Percentiles rank a stretch among this genome's conserved stretches.
Conservation (phyloP, 768 basidiomycete species). For the Ramaria rubella region DNA sequence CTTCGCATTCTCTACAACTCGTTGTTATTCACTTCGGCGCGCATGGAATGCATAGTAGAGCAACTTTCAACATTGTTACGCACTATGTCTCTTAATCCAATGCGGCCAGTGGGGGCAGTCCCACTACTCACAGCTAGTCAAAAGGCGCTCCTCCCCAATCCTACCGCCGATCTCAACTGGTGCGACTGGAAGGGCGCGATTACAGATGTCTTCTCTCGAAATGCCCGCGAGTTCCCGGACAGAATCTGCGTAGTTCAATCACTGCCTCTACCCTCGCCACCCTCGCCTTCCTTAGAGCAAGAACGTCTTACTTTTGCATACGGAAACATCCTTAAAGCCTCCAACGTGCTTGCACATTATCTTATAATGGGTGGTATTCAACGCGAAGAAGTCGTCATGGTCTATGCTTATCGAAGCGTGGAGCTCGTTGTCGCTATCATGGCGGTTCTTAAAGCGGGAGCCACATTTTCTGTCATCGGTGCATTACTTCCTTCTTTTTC, state of each 20-base stretch:
- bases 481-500: constrained; percentile 19
- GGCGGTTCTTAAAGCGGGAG: constrained; percentile 93
- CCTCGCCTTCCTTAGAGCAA: constrained; percentile 30
- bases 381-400: constrained; percentile 95
- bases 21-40: constrained; percentile 73
- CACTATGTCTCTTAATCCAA: constrained; percentile 60
- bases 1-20: constrained; percentile 92
- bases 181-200: constrained; percentile 97
- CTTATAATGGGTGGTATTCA: constrained; percentile 80
- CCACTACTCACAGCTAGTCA: constrained; percentile 73
- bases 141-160: constrained; percentile 66
- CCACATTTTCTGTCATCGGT: constrained; percentile 97
- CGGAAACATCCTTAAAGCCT: constrained; percentile 69
- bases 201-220: constrained; percentile 86
- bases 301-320: constrained; percentile 67
- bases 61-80: constrained; percentile 78
- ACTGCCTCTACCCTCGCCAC: constrained; percentile 31
- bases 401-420: constrained; percentile 93
- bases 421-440: constrained; percentile 96
- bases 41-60: constrained; percentile 75
- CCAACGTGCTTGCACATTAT: constrained; percentile 87
- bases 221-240: constrained; percentile 75
- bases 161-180: constrained; percentile 88
- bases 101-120: constrained; percentile 68
- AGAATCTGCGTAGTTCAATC: constrained; percentile 87